Conservation (phyloP, 1,139 yeast species). For the Blastobotrys indianensis region DNA sequence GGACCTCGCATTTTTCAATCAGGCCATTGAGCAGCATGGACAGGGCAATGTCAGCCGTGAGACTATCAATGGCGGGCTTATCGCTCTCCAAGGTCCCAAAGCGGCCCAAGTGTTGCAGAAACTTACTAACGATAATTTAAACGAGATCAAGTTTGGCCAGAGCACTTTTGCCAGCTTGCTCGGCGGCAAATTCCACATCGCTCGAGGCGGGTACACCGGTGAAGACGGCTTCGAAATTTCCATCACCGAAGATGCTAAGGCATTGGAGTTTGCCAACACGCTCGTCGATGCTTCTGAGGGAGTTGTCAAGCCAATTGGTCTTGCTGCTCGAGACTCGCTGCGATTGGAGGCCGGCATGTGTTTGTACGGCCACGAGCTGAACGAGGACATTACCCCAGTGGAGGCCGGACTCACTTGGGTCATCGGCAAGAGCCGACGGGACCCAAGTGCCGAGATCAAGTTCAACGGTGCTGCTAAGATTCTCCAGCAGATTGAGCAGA, state of each 20-base stretch:
- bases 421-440: constrained; percentile 73
- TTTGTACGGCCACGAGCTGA: constrained; percentile 86
- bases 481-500: constrained; percentile 62
- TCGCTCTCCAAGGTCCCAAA: constrained; percentile 91
- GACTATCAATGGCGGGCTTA: constrained; percentile 65
- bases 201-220: constrained; percentile 96
- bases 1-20: constrained; percentile 59
- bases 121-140: constrained; percentile 54
- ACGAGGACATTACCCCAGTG: constrained; percentile 76
- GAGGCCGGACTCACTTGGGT: constrained; percentile 90
- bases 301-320: constrained; percentile 78
- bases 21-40: constrained; percentile 42
- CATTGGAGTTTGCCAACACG: constrained; percentile 56
- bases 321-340: constrained; percentile 94
- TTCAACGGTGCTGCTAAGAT: constrained; percentile 79
- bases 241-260: constrained; percentile 55
- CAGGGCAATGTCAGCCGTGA: constrained; percentile 47
- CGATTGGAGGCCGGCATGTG: constrained; percentile 98
- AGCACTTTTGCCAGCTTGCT: constrained; percentile 51
- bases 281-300: constrained; percentile 52
- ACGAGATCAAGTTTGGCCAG: constrained; percentile 66
- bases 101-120: constrained; percentile 62
- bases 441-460: constrained; percentile 35
- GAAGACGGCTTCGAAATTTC: constrained; percentile 96
- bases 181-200: constrained; percentile 53